phyloP scores from a whole-genome alignment of 2,329 filamentous ascomycete genomes.

The Penicillium verrucosum region DNA sequence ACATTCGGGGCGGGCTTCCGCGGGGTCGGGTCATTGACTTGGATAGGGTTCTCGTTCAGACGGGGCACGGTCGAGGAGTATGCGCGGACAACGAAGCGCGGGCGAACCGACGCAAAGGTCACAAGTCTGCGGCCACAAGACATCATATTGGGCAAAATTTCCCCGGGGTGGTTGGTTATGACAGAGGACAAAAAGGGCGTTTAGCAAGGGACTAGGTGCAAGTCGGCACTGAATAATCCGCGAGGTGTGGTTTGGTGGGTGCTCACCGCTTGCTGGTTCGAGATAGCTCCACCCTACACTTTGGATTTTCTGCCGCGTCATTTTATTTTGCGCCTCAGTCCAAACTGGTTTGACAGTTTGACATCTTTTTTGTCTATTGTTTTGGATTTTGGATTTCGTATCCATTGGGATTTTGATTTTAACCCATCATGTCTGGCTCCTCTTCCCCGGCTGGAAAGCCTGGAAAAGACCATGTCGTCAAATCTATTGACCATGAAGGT shows the following conservation, averaged over 20 bases:
- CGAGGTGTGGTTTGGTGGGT: constrained; percentile 34
- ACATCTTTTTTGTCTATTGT: background rate
- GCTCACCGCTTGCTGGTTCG: constrained; percentile 14
- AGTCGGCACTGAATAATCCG: constrained; percentile 24
- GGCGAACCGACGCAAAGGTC: constrained; percentile 42
- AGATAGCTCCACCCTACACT: constrained; percentile 4
- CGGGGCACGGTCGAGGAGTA: constrained; percentile 46
- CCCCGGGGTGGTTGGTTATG: constrained; percentile 17
- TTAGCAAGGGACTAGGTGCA: constrained; percentile 14
- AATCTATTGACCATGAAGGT: constrained; percentile 87
- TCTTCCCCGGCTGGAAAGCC: constrained; percentile 53
- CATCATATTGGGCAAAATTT: constrained; percentile 41
- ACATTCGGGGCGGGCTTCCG: constrained; percentile 52
- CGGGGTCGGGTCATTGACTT: constrained; percentile 58
- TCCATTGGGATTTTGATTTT: background rate
- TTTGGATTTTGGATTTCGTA: background rate
- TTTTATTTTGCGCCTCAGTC: constrained; percentile 4
- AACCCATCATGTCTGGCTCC: constrained; percentile 30
- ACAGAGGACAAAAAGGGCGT: constrained; percentile 19
- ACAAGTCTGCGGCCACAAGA: constrained; percentile 47
- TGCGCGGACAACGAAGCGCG: constrained; percentile 35
- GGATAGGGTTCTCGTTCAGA: constrained; percentile 41
- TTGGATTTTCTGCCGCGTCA: constrained; percentile 23
- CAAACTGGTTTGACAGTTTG: background rate
- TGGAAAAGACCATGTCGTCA: constrained; percentile 74